Evolutionary conservation across 2,329 filamentous ascomycete genomes (phyloP), one percentile per base, ranked within the genome.

Genomic region (Phyllosticta capitalensis): DNA sequence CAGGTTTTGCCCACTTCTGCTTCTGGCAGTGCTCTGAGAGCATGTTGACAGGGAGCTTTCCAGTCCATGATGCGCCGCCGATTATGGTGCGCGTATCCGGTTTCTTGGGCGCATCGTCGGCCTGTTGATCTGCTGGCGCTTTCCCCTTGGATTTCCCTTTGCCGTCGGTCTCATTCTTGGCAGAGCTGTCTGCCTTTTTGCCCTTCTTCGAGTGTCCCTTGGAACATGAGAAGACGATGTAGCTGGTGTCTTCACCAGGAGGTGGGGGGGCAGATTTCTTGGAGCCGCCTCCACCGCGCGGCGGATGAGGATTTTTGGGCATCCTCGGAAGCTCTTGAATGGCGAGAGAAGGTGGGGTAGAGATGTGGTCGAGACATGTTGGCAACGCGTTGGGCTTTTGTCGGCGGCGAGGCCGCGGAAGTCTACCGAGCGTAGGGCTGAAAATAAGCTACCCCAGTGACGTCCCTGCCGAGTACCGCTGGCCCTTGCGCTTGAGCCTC

Each of bases 21-120:
- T 92, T 95, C 75, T 96, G 91, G 68, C 92, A 96, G 75, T 95
- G 89, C 78, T 97, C 94, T 38, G 89, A 90, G 64, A 97, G 83
- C 67, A 97, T 81, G 70, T 95, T 96, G 64, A 96, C 89, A 1
- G 94, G 94, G 30, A 99, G 78, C 72, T 99, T 99, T 49, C 94
- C 94, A 0, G 94, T 99, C 94, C 94, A 99, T 66, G 91, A 96
- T 61, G 90, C 85, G 54, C 94, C 94, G 50, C 91, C 94, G 68
- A 99, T 95, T 64, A 99, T 78, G 66, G 95, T 90, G 73, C 82
- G 77, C 21, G 81, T 82, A 54, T 83, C 79, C 49, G 83, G 82
- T 65, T 81, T 83, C 71, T 83, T 84, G n/a, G 77, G 78, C 6
- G 71, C 74, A 54, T 75, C 72, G 55, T 72, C 72, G 26, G 67